Percentiles rank a stretch among this genome's conserved stretches.
Evolutionary conservation across 164 flowering plant genomes (phyloP).

Genomic region (Dillenia turbinata): DNA sequence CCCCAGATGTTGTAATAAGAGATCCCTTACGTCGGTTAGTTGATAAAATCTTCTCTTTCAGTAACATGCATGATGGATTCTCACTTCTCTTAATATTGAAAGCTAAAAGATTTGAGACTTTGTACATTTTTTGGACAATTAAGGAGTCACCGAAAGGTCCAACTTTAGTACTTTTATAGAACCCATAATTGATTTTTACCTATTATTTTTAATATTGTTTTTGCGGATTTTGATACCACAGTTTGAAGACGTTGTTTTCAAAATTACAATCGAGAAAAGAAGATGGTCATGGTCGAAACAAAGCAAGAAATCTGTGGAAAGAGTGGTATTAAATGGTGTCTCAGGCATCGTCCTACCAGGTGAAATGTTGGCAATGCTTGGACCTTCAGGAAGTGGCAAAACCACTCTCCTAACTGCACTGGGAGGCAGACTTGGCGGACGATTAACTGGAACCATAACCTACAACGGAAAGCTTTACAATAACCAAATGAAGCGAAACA

Average conservation of each 20-base stretch:
- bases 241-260: background rate
- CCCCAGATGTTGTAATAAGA: too few species aligned
- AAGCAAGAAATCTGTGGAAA: background rate
- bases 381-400: conserved; percentile 18
- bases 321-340: conserved; percentile 3
- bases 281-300: background rate
- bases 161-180: too few species aligned
- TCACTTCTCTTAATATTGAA: too few species aligned
- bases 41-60: too few species aligned
- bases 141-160: too few species aligned
- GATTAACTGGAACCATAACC: background rate
- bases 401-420: conserved; percentile 13
- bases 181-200: too few species aligned
- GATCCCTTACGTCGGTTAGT: too few species aligned
- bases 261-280: background rate
- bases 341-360: conserved; percentile 5
- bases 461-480: conserved; percentile 63
- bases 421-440: conserved; percentile 8
- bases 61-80: too few species aligned
- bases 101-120: too few species aligned
- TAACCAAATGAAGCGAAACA: conserved; percentile 47
- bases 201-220: too few species aligned
- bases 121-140: too few species aligned
- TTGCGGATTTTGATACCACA: background rate
- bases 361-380: conserved; percentile 15